Percentiles rank a stretch among this genome's conserved stretches.
Evolutionary conservation across 2,329 filamentous ascomycete species (phyloP).

Genomic region (Hymenoscyphus occultus): DNA sequence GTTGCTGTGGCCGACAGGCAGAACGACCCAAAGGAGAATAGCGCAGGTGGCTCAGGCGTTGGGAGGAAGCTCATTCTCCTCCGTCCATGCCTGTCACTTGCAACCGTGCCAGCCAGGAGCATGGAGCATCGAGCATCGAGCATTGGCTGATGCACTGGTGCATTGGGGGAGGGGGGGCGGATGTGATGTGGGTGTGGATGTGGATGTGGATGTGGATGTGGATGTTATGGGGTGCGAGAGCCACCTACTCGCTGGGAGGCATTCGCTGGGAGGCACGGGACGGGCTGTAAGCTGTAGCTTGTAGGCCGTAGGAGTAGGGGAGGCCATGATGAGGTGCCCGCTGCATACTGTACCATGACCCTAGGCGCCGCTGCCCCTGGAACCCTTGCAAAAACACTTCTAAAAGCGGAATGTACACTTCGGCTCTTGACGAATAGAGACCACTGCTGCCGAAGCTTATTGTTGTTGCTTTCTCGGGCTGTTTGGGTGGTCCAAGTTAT

Average conservation of each 20-base stretch:
- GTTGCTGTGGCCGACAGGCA: constrained; percentile 24
- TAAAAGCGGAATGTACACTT: not conserved
- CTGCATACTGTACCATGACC: not conserved
- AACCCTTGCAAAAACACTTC: not conserved
- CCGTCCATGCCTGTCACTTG: not conserved
- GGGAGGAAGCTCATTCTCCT: constrained; percentile 7
- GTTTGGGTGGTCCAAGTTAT: no score
- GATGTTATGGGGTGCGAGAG: not conserved
- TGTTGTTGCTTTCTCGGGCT: not conserved
- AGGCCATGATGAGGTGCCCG: not conserved
- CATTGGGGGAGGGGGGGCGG: not conserved
- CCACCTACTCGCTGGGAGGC: not conserved
- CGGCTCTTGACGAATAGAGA: not conserved
- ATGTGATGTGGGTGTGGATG: no score
- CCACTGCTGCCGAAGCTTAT: not conserved
- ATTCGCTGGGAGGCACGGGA: constrained; percentile 3
- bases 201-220: not conserved
- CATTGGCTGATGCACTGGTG: constrained; percentile 6
- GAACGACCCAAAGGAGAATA: constrained; percentile 24
- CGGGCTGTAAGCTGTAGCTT: not conserved
- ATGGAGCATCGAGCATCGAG: not conserved
- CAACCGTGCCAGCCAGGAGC: constrained; percentile 5
- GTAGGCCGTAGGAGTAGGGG: not conserved
- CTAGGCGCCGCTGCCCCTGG: not conserved
- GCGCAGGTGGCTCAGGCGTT: constrained; percentile 14